Evolutionary conservation across 306 rosid species (phyloP), one percentile per base, ranked within the genome.

Genomic region (Parietaria judaica): DNA sequence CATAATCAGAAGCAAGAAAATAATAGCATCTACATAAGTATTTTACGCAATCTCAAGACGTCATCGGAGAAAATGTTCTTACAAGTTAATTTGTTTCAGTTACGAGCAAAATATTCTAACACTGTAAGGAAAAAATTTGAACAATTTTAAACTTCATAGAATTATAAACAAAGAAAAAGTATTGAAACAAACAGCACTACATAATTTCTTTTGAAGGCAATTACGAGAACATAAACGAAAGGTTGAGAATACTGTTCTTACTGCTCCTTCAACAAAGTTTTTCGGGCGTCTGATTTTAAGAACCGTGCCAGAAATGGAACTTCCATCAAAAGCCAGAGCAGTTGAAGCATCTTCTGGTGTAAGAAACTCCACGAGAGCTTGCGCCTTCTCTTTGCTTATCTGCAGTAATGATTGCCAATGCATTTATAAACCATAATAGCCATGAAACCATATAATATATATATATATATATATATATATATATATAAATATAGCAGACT

Each of bases 361-460:
- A 66, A 94, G 94, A 79, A 94, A 94, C 61, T 94, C 99, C 41
- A 86, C 83, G 67, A 82, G 84, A 44, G 99, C 99, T 76, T 88
- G 99, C 14, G 86, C 84, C 71, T 66, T 80, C 57, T 88, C 96
- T 69, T 80, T 84, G 83, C 84, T 82, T 65, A 88, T 71, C 99
- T 88, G 94, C 80, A 76, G 62, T 13, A 12, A 75, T 64, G 34
- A 73, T 58, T 72, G 58, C 64, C 65, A 73, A 60, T 51, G 75
- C 48, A 66, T 64, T 63, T 63, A 61, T 43, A 23, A 23, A 23
- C 31, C 31, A 23, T 50, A 43, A 44, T 16, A 23, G 15, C 9
- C 3, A 11, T 36, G 43, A 38, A 43, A 46, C 36, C 31, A 54
- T 47, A 44, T 56, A 36, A 23, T 58, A 68, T 34, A 5, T 23